Base-by-base conservation (phyloP, 495 filamentous ascomycete species). In the Patellaria atrata region DNA sequence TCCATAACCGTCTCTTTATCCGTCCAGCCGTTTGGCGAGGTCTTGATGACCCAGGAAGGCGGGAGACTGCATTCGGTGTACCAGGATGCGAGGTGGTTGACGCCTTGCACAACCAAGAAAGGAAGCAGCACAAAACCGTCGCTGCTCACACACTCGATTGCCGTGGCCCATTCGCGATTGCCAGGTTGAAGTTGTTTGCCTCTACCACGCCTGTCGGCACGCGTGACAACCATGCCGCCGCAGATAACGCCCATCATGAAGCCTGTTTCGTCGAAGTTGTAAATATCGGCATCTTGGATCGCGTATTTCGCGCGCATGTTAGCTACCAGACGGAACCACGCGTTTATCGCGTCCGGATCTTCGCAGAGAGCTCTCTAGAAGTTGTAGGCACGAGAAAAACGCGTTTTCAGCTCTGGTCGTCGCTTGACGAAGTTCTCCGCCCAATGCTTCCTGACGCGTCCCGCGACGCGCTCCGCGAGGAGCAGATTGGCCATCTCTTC, bases 241-340 rank as follows among this genome's bases (percentile, higher is more conserved):
- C 10, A 32, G 16, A 41, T 43, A 19, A 43, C 20, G 14, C 40
- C 38, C 20, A 42, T 41, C 16, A 22, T 19, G 33, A 43, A 42
- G 24, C 40, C 40, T 24, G 25, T 23, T 25, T 43, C 22, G 40
- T 43, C 36, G 18, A 43, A 33, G 27, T 41, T 43, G 16, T 41
- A 43, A 14, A 41, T 41, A 26, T 41, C 22, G 10, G 40, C 36
- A 15, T 42, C 27, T 12, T 21, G 4, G 23, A 41, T 43, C 9
- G 36, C 40, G 27, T 42, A 40, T 28, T 43, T 33, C 8, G 17
- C 17, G 4, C 13, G 13, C 19, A 21, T 33, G n/a, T 40, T 24
- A 11, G 15, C 9, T 19, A 43, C 14, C 21, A 9, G 22, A 23
- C 17, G 23, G 22, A 43, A 43, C 37, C 38, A 43, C 3, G 13